These are phyloP conservation scores for Aspergillus hortae DNA, from an alignment of 2,329 filamentous ascomycete species.

Conservation along the genomic window DNA sequence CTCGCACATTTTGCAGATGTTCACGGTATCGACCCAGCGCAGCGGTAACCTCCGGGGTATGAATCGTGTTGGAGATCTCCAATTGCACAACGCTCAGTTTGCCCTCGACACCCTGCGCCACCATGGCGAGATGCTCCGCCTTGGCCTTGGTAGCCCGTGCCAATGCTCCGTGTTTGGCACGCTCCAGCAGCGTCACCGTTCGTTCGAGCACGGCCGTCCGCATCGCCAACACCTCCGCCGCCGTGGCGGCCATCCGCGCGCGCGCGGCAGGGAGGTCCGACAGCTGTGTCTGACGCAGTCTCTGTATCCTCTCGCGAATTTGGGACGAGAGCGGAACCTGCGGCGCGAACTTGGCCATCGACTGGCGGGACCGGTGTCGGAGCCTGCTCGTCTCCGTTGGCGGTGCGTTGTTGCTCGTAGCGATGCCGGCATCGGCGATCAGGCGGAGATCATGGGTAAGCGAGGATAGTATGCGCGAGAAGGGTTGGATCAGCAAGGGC, in stretches of 20 bases:
- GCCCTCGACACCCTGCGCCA: conserved; percentile 36
- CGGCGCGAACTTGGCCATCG: conserved; percentile 1
- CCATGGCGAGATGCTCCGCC: conserved; percentile 37
- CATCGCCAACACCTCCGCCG: conserved; percentile 30
- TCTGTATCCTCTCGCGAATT: conserved; percentile 23
- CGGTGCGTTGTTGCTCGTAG: conserved; percentile 6
- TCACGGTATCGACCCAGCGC: conserved; percentile 32
- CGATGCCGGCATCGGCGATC: conserved; percentile 18
- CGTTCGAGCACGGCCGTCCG: conserved; percentile 34
- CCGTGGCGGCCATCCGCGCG: conserved; percentile 32
- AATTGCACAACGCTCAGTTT: conserved; percentile 37
- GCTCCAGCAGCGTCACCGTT: conserved; percentile 37
- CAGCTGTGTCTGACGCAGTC: conserved; percentile 29
- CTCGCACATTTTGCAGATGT: conserved; percentile 28
- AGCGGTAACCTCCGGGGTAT: conserved; percentile 34
- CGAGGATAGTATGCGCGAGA: conserved; percentile 25
- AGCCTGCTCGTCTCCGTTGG: conserved; percentile 12
- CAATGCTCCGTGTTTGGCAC: conserved; percentile 37
- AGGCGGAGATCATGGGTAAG: conserved; percentile 26
- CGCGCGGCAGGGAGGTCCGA: conserved; percentile 31
- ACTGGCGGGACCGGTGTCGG: conserved; percentile 11
- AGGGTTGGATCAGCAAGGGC: conserved; percentile 19
- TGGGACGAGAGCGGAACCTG: conserved; percentile 23
- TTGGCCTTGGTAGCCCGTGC: conserved; percentile 34
- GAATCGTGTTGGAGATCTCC: conserved; percentile 34